phyloP scores from a whole-genome alignment of 108 stramenopile species.

The Skeletonema marinoi region DNA sequence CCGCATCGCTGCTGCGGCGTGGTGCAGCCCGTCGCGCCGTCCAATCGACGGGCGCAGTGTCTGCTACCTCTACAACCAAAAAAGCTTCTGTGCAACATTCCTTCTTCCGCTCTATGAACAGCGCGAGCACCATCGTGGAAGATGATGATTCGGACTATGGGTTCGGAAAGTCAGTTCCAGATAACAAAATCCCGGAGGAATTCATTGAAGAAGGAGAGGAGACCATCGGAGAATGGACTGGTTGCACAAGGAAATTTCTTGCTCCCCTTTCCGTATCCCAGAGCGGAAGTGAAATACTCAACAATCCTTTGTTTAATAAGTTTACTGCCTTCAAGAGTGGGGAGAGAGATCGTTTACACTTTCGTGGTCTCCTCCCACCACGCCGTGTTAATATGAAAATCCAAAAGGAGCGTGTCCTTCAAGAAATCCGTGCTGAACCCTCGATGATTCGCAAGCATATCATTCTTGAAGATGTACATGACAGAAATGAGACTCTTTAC shows the following conservation, averaged over 20 bases:
- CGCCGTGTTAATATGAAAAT: slow-evolving; percentile 63
- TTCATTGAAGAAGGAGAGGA: not conserved
- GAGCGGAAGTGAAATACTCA: slow-evolving; percentile 33
- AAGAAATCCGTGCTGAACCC: slow-evolving; percentile 59
- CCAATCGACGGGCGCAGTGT: not conserved
- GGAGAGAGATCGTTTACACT: slow-evolving; percentile 88
- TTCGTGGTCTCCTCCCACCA: slow-evolving; percentile 87
- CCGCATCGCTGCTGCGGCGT: not conserved
- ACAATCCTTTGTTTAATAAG: slow-evolving; percentile 86
- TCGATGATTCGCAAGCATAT: slow-evolving; percentile 91
- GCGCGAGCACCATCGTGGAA: not conserved
- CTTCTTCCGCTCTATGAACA: not conserved
- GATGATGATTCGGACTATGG: not conserved
- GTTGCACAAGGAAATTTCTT: not conserved
- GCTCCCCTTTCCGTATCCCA: not conserved
- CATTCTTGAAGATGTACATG: slow-evolving; percentile 92
- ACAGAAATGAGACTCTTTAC: slow-evolving; percentile 97
- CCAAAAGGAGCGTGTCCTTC: slow-evolving; percentile 72
- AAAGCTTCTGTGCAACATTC: not conserved
- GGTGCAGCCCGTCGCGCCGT: not conserved
- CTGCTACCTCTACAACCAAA: not conserved
- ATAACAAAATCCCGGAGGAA: not conserved
- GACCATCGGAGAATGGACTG: not conserved
- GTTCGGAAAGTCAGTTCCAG: not conserved
- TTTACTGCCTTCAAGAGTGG: slow-evolving; percentile 84